Percentiles rank a stretch among this genome's conserved stretches.
phyloP scores from a whole-genome alignment of 2,329 filamentous ascomycete species.

The Cercospora sesami region DNA sequence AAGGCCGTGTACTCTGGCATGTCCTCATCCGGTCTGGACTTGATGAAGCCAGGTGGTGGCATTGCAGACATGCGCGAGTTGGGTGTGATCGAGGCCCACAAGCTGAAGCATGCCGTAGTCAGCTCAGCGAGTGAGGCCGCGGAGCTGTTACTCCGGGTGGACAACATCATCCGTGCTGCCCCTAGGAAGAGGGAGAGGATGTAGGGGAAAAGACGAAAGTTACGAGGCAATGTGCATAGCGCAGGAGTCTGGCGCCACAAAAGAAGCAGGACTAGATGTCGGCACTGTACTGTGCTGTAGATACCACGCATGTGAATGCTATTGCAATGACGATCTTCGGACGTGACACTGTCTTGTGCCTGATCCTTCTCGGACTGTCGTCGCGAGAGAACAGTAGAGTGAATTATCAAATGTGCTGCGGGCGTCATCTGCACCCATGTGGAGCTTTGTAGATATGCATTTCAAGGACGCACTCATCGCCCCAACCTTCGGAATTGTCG shows the following conservation, averaged over 20 bases:
- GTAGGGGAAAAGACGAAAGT: constrained; percentile 44
- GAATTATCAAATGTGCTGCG: background rate
- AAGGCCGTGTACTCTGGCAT: constrained; percentile 94
- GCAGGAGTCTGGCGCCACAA: constrained; percentile 11
- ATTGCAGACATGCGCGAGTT: constrained; percentile 94
- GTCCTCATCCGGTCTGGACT: constrained; percentile 86
- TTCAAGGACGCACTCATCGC: background rate
- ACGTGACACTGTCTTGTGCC: background rate
- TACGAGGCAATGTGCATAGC: constrained; percentile 9
- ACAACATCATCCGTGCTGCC: constrained; percentile 95
- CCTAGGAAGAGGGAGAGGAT: constrained; percentile 78
- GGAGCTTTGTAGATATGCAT: background rate
- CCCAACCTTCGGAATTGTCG: background rate
- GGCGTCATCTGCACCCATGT: background rate
- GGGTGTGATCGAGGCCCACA: constrained; percentile 96
- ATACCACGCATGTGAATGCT: constrained; percentile 1
- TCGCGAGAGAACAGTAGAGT: background rate
- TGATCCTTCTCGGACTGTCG: background rate
- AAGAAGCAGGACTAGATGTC: constrained; percentile 7
- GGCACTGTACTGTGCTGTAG: constrained; percentile 1
- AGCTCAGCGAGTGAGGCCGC: constrained; percentile 94
- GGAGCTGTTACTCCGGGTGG: constrained; percentile 90
- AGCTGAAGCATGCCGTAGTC: constrained; percentile 97
- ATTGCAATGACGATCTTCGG: background rate
- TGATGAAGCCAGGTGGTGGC: constrained; percentile 84